A percentile compares a stretch with the other conserved stretches of the same genome.
These are phyloP conservation scores for Xylariaceae sp. DNA, from an alignment of 2,329 filamentous ascomycete genomes.

Conservation along the genomic window DNA sequence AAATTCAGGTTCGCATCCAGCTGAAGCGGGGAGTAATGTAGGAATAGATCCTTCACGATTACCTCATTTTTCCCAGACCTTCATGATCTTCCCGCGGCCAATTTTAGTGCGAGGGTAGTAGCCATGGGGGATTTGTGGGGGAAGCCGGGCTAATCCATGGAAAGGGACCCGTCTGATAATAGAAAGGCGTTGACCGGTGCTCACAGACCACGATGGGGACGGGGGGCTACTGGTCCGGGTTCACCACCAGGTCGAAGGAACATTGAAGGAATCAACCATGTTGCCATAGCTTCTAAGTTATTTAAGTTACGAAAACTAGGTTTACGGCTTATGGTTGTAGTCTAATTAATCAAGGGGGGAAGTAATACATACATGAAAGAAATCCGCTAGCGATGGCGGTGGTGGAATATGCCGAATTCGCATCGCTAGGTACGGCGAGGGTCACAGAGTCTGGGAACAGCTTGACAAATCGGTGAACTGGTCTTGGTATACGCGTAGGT, in stretches of 20 bases:
- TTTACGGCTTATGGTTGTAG: constrained; percentile 6
- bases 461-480: constrained; percentile 19
- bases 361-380: constrained; percentile 16
- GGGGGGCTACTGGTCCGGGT: neutral
- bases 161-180: constrained; percentile 10
- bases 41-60: neutral
- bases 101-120: constrained; percentile 22
- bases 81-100: constrained; percentile 29
- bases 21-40: neutral
- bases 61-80: constrained; percentile 25
- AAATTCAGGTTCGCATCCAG: neutral
- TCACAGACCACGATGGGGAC: constrained; percentile 13
- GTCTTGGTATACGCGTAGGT: constrained; percentile 22
- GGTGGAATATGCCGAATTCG: constrained; percentile 6
- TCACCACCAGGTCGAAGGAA: constrained; percentile 1
- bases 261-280: constrained; percentile 20
- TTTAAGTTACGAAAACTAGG: constrained; percentile 22
- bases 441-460: constrained; percentile 7
- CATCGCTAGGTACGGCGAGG: constrained; percentile 14
- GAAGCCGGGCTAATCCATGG: constrained; percentile 16
- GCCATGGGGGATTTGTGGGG: constrained; percentile 27
- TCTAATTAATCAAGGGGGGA: constrained; percentile 12
- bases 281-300: constrained; percentile 5
- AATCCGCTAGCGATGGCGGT: constrained; percentile 14
- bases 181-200: constrained; percentile 17